These are phyloP conservation scores for Penicillium occitanis DNA, from an alignment of 2,329 filamentous ascomycete species.

Conservation along the genomic window DNA sequence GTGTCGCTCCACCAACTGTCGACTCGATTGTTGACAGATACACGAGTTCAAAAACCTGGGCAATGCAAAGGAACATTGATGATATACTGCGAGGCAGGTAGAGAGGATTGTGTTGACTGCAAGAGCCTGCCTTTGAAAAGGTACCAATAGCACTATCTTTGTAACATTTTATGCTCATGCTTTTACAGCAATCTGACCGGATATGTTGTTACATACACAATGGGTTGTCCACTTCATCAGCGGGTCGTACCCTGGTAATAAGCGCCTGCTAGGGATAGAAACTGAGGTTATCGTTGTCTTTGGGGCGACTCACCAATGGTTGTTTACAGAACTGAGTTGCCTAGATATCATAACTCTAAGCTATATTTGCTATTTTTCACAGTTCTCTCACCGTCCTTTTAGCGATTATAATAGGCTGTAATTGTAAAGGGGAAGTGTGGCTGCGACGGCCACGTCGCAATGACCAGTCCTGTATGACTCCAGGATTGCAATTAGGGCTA, in stretches of 20 bases:
- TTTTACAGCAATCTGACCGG: not conserved
- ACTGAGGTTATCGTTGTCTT: not conserved
- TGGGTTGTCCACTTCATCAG: not conserved
- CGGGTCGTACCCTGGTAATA: not conserved
- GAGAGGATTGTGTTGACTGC: not conserved
- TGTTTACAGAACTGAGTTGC: constrained; percentile 3
- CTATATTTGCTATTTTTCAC: not conserved
- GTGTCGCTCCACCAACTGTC: too few relatives aligned
- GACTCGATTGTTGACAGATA: not conserved
- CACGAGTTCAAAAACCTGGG: not conserved
- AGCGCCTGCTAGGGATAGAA: not conserved
- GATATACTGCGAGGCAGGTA: not conserved
- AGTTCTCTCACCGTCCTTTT: constrained; percentile 6
- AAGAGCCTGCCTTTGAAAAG: not conserved
- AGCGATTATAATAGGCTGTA: not conserved
- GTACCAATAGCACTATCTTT: not conserved
- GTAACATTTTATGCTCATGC: not conserved
- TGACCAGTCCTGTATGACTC: constrained; percentile 1
- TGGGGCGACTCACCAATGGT: not conserved
- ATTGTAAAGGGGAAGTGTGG: not conserved
- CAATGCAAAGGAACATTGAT: too few relatives aligned
- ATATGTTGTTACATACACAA: not conserved
- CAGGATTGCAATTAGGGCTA: constrained; percentile 13
- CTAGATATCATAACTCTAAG: constrained; percentile 2
- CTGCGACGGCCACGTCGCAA: constrained; percentile 13